phyloP scores from a whole-genome alignment of 768 basidiomycete species.

The Multifurca ochricompacta region DNA sequence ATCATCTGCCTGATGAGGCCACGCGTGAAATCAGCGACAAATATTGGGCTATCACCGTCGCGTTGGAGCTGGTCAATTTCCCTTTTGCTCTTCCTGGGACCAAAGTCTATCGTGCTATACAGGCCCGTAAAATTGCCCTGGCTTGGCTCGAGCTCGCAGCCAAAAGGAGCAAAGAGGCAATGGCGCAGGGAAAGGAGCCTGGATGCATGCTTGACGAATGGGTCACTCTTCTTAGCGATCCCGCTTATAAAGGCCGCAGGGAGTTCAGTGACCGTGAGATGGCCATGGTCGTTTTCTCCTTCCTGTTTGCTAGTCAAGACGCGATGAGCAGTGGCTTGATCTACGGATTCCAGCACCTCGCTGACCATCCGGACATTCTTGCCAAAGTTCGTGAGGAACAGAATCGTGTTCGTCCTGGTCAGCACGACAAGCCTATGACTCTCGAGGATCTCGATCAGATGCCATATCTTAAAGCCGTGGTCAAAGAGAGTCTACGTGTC shows the following conservation, averaged over 20 bases:
- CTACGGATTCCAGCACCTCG: conserved; percentile 93
- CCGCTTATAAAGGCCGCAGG: conserved; percentile 59
- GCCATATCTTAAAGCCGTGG: conserved; percentile 86
- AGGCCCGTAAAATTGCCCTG: conserved; percentile 82
- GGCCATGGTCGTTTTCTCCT: conserved; percentile 94
- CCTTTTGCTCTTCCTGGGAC: conserved; percentile 92
- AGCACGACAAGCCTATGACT: conserved; percentile 68
- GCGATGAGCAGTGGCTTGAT: conserved; percentile 97
- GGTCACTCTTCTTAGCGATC: conserved; percentile 66
- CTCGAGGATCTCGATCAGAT: conserved; percentile 88
- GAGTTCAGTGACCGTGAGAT: conserved; percentile 94
- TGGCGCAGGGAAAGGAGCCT: conserved; percentile 74
- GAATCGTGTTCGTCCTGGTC: conserved; percentile 68
- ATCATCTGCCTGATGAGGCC: conserved; percentile 76
- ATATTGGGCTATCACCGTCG: conserved; percentile 93
- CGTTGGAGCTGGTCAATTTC: conserved; percentile 98
- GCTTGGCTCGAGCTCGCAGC: conserved; percentile 76
- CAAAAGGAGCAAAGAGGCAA: conserved; percentile 65
- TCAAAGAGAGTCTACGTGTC: conserved; percentile 88
- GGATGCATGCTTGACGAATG: conserved; percentile 92
- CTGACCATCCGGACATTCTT: conserved; percentile 83
- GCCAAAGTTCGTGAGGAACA: conserved; percentile 90
- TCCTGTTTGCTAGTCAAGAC: conserved; percentile 95
- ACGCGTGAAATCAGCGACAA: conserved; percentile 79
- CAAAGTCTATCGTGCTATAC: conserved; percentile 89